Evolutionary conservation across 805 yeast genomes (phyloP).

Genomic region (Naumovozyma baii): DNA sequence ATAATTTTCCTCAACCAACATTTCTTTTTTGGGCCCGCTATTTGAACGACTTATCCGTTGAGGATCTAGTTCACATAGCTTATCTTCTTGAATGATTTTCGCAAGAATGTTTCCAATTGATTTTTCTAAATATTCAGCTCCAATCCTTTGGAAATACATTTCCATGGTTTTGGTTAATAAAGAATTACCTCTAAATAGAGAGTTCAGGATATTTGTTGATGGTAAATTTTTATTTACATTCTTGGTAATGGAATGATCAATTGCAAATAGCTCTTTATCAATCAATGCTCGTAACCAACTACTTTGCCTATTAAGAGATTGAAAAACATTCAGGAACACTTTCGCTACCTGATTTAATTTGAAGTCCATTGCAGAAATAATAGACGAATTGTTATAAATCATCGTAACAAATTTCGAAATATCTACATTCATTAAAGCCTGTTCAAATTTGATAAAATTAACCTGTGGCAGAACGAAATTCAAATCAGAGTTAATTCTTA

Average conservation of each 20-base stretch:
- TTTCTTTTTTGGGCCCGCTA: constrained; percentile 29
- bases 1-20: constrained; percentile 39
- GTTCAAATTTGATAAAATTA: constrained; percentile 53
- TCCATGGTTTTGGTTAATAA: constrained; percentile 76
- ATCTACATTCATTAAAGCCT: constrained; percentile 45
- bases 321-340: constrained; percentile 64
- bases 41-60: constrained; percentile 35
- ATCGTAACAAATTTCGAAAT: constrained; percentile 40
- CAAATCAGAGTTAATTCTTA: constrained; percentile 40
- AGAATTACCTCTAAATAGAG: constrained; percentile 78
- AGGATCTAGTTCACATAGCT: constrained; percentile 79
- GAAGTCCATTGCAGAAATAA: constrained; percentile 25
- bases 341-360: constrained; percentile 47
- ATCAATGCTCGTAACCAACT: constrained; percentile 66
- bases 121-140: constrained; percentile 66
- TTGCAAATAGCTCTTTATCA: constrained; percentile 49
- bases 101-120: constrained; percentile 63
- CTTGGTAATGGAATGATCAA: constrained; percentile 17
- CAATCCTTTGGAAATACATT: constrained; percentile 61
- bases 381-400: constrained; percentile 2
- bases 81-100: constrained; percentile 40
- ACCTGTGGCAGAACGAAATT: constrained; percentile 51
- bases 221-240: constrained; percentile 17
- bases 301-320: constrained; percentile 55
- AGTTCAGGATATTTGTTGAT: constrained; percentile 37